These are phyloP conservation scores for Ogataea haglerorum DNA, from an alignment of 805 yeast genomes.

Conservation along the genomic window DNA sequence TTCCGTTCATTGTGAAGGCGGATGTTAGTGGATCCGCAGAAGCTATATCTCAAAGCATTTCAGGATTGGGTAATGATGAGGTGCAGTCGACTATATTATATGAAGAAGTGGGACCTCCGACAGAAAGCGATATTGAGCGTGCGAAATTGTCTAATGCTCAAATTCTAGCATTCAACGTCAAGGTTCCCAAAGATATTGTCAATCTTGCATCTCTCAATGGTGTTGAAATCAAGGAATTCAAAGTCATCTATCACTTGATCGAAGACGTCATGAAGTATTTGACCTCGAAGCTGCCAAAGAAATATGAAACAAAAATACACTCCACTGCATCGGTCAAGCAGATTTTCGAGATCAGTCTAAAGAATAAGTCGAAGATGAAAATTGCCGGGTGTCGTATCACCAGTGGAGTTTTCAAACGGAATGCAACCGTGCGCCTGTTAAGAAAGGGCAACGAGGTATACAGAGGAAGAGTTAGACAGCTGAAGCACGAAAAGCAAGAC, in stretches of 20 bases:
- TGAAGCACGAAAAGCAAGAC: slow-evolving; percentile 81
- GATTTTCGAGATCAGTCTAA: slow-evolving; percentile 64
- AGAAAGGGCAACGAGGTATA: slow-evolving; percentile 46
- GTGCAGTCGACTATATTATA: slow-evolving; percentile 67
- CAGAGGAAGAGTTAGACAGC: slow-evolving; percentile 51
- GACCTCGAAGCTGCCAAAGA: slow-evolving; percentile 58
- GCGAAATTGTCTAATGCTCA: slow-evolving; percentile 70
- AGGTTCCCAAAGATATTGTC: slow-evolving; percentile 59
- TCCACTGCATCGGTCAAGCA: slow-evolving; percentile 70
- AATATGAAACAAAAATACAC: slow-evolving; percentile 57
- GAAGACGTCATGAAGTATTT: slow-evolving; percentile 75
- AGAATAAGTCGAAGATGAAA: slow-evolving; percentile 48
- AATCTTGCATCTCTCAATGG: slow-evolving; percentile 54
- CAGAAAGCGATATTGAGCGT: slow-evolving; percentile 61
- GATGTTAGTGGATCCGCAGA: slow-evolving; percentile 96
- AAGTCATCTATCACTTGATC: slow-evolving; percentile 82
- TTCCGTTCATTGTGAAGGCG: slow-evolving; percentile 74
- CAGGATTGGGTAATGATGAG: slow-evolving; percentile 82
- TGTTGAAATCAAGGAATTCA: slow-evolving; percentile 60
- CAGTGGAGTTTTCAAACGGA: slow-evolving; percentile 62
- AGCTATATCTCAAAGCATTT: slow-evolving; percentile 81
- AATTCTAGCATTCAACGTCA: slow-evolving; percentile 76
- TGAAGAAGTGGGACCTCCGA: slow-evolving; percentile 75
- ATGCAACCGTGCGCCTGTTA: slow-evolving; percentile 40
- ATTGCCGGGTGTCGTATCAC: slow-evolving; percentile 87